A percentile compares a stretch with the other conserved stretches of the same genome.
These are phyloP conservation scores for Erodium moschatum DNA, from an alignment of 441 rosid species.

Conservation along the genomic window DNA sequence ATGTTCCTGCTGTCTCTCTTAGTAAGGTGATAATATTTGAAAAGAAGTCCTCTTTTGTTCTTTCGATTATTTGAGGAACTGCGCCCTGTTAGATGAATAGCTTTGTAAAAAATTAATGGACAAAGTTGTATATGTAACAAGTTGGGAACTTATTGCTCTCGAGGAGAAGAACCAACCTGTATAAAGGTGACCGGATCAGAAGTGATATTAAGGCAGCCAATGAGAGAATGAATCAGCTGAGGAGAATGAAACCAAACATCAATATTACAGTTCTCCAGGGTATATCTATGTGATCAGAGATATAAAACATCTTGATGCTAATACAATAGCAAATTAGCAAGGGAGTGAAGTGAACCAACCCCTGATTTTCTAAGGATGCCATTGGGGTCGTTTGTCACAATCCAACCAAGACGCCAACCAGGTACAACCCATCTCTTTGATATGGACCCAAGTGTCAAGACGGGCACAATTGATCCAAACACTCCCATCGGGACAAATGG, in stretches of 20 bases:
- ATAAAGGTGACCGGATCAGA: slow-evolving; percentile 52
- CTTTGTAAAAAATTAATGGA: neutral
- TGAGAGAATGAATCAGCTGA: slow-evolving; percentile 39
- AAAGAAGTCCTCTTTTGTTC: slow-evolving; percentile 50
- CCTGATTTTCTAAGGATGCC: slow-evolving; percentile 34
- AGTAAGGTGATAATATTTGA: slow-evolving; percentile 31
- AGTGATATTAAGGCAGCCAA: slow-evolving; percentile 30
- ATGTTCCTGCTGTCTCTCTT: slow-evolving; percentile 40
- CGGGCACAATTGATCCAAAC: slow-evolving; percentile 45
- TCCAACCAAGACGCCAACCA: slow-evolving; percentile 66
- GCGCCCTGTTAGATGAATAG: slow-evolving; percentile 45
- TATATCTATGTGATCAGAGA: too few species aligned
- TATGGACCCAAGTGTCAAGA: slow-evolving; percentile 49
- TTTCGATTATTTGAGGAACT: slow-evolving; percentile 50
- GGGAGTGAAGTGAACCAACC: slow-evolving; percentile 22
- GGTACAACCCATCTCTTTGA: slow-evolving; percentile 73
- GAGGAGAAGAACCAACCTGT: slow-evolving; percentile 36
- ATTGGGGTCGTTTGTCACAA: slow-evolving; percentile 35
- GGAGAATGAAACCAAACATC: neutral
- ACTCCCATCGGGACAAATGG: slow-evolving; percentile 55
- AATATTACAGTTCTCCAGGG: too few species aligned
- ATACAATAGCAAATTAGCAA: neutral
- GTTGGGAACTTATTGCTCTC: neutral
- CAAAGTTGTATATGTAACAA: too few species aligned
- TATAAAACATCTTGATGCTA: neutral